Evolutionary conservation across 305 asterid species (phyloP), one percentile per base, ranked within the genome.

Genomic region (Plantago rigida): DNA sequence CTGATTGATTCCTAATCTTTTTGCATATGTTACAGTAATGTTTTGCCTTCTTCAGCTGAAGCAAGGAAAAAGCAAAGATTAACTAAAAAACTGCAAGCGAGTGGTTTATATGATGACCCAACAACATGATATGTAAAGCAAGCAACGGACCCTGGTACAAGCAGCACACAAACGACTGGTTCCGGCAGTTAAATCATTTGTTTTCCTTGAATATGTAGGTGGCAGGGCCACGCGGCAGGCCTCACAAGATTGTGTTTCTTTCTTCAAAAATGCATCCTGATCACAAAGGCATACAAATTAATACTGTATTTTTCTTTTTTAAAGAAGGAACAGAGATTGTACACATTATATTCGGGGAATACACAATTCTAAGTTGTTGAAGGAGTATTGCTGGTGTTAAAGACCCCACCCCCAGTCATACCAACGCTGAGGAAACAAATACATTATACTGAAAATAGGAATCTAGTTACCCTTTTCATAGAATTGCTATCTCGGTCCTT

Each of bases 1-100:
- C 96, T 3, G 87, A 75, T 60, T 79, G 90, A 73, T 84, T 89
- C 66, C 91, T 76, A 41, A 87, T 89, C 84, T 89, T 89, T 78
- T 92, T 89, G 89, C 99, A 92, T 75, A 92, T 81, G 74, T 90
- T 94, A 75, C 99, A 92, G 65, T 64, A 92, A 73, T 92, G 96
- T 72, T 86, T 92, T 70, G 72, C 78, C 69, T 89, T 92, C 74
- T 84, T 92, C 75, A 84, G 73, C 99, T 92, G 86, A 68, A 76
- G 73, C 44, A 36, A 62, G 67, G 68, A 78, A 48, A 63, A 70
- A 53, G 41, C 57, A 22, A 53, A 49, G 36, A 62, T 59, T 56
- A 78, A 59, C 64, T 65, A 49, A 60, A 22, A 56, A 69, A 44
- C 60, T 54, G 55, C 39, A 50, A 13, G 59, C 34, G 59, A 62